These are phyloP conservation scores for Trametes polyzona DNA, from an alignment of 1,284 basidiomycete species.

Conservation along the genomic window DNA sequence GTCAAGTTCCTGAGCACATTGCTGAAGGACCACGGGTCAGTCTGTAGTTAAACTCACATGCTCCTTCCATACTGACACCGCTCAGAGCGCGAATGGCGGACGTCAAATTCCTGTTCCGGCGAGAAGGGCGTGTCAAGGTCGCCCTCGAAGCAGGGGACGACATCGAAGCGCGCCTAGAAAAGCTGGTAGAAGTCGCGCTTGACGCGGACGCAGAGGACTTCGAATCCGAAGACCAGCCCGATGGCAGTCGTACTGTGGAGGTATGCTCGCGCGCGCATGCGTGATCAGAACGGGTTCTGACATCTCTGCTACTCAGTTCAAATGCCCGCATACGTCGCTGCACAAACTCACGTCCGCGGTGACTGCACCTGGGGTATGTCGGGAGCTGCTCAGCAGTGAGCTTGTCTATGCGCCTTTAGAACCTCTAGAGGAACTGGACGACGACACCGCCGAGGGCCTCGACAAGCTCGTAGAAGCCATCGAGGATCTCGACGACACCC, in stretches of 20 bases:
- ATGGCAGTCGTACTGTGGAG: slow-evolving; percentile 44
- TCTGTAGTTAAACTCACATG: slow-evolving; percentile 2
- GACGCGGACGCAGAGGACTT: slow-evolving; percentile 62
- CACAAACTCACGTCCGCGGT: slow-evolving; percentile 61
- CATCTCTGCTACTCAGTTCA: slow-evolving; percentile 5
- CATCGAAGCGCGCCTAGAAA: slow-evolving; percentile 47
- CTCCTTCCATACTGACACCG: background rate
- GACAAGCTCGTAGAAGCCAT: slow-evolving; percentile 55
- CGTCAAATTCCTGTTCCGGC: slow-evolving; percentile 79
- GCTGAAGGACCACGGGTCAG: slow-evolving; percentile 62
- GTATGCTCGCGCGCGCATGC: slow-evolving; percentile 36
- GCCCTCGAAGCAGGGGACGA: slow-evolving; percentile 50
- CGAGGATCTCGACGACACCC: slow-evolving; percentile 65
- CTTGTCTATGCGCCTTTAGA: slow-evolving; percentile 60
- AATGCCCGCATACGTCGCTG: slow-evolving; percentile 12
- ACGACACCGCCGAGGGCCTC: slow-evolving; percentile 46
- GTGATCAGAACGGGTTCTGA: background rate
- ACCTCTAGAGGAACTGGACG: slow-evolving; percentile 40
- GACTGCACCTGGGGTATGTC: slow-evolving; percentile 39
- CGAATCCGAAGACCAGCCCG: slow-evolving; percentile 41
- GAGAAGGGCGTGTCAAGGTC: slow-evolving; percentile 69
- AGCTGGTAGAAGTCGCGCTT: slow-evolving; percentile 54
- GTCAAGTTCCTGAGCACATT: slow-evolving; percentile 66
- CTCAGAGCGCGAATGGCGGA: slow-evolving; percentile 48
- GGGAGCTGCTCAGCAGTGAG: slow-evolving; percentile 57